A percentile compares a stretch with the other conserved stretches of the same genome.
These are phyloP conservation scores for Curvularia eragrostidis DNA, from an alignment of 2,329 filamentous ascomycete genomes.

Conservation along the genomic window DNA sequence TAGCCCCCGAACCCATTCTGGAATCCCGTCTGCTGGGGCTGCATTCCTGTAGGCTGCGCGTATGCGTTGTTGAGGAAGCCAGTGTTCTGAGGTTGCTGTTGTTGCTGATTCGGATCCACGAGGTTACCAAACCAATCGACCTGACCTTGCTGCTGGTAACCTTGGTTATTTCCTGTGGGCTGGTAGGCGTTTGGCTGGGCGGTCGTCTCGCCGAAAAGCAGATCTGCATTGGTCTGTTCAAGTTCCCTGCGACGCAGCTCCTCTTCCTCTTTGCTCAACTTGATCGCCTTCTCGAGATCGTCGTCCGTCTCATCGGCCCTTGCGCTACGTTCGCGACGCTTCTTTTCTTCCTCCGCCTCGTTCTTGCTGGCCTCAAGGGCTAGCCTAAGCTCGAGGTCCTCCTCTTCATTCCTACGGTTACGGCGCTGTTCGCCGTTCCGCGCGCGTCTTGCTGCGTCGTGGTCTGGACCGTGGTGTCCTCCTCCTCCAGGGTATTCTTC, in stretches of 20 bases:
- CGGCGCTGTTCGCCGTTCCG: constrained; percentile 44
- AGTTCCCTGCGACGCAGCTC: constrained; percentile 84
- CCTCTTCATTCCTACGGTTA: constrained; percentile 72
- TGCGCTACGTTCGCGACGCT: constrained; percentile 66
- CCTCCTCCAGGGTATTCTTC: constrained; percentile 71
- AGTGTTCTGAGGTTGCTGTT: constrained; percentile 67
- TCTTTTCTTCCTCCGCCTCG: constrained; percentile 90
- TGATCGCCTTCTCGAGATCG: constrained; percentile 92
- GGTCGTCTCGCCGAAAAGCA: constrained; percentile 84
- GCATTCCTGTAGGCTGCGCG: constrained; percentile 79
- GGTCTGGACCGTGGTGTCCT: constrained; percentile 38
- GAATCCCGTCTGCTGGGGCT: constrained; percentile 67
- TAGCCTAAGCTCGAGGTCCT: constrained; percentile 84
- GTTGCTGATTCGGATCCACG: constrained; percentile 69
- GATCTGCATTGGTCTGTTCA: constrained; percentile 81
- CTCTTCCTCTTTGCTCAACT: constrained; percentile 92
- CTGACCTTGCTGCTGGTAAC: constrained; percentile 94
- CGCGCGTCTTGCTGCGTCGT: constrained; percentile 51
- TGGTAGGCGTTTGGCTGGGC: constrained; percentile 73
- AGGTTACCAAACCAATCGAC: constrained; percentile 98
- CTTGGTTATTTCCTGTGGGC: constrained; percentile 91
- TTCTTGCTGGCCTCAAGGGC: constrained; percentile 94
- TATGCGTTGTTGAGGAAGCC: constrained; percentile 73
- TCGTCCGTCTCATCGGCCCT: constrained; percentile 69
- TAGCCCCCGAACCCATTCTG: constrained; percentile 75